Base-by-base conservation (phyloP, 2,329 filamentous ascomycete genomes). In the Akanthomyces uredinophilus region DNA sequence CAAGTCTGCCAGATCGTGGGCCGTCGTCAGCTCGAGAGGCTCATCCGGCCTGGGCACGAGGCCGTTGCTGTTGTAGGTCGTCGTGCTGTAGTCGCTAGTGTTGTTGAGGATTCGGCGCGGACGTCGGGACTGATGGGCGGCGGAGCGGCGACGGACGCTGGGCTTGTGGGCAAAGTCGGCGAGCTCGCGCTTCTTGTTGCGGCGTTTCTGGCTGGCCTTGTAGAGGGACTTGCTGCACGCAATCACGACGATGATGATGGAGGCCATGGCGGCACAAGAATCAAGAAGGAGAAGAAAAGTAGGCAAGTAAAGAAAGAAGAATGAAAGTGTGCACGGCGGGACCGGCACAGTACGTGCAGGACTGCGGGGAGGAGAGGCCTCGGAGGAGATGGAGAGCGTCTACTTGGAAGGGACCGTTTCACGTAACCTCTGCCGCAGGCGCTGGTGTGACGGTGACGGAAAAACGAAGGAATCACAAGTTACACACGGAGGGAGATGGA, bases 161-260 rank as follows among this genome's bases (percentile, higher is more conserved):
- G 53, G 53, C 47, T 63, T 39, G 20, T 44, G 24, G 13, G 44
- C 41, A 27, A 57, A 37, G 50, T 24, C 55, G 35, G 41, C 35
- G 39, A 59, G 29, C 14, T 55, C 61, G 27, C 55, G 55, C 61
- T 63, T 63, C 56, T 63, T 59, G 27, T 49, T 35, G 56, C 55
- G 55, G 18, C 43, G 55, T 32, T 63, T 55, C 44, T 56, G 43
- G 61, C 49, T 11, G 22, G 61, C 49, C 46, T 60, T 60, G 61
- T 63, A 63, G 27, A 63, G 56, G 14, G 47, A 54, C 20, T 59
- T 53, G 56, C 56, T 57, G 51, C 61, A 63, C 2, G 55, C 55
- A 24, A 60, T 57, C 27, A 50, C 56, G 41, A 57, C 43, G 35
- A 63, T 63, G 51, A 63, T 47, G 20, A 63, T n/a, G 35, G 61